These are phyloP conservation scores for Cucurbita argyrosperma DNA, from an alignment of 306 rosid species.

Conservation along the genomic window DNA sequence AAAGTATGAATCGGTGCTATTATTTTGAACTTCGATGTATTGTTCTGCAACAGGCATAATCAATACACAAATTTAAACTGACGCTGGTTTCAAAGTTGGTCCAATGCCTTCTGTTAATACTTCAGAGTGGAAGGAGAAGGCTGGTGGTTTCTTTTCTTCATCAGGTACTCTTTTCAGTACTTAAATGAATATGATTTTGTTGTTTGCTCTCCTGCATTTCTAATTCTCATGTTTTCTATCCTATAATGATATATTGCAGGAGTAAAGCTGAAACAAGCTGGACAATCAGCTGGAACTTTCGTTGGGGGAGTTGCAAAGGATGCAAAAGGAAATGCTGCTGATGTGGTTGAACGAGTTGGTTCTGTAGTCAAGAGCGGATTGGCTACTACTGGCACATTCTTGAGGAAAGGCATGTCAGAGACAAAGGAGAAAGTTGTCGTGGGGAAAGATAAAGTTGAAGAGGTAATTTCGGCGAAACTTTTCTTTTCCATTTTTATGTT, in stretches of 20 bases:
- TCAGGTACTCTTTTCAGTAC: conserved; percentile 37
- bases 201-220: background rate
- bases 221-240: conserved; percentile 1
- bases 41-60: conserved; percentile 22
- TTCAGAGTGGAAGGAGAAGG: conserved; percentile 88
- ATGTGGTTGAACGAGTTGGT: conserved; percentile 70
- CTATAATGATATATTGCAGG: conserved; percentile 28
- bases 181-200: background rate
- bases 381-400: conserved; percentile 68
- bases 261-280: conserved; percentile 77
- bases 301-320: conserved; percentile 87
- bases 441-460: conserved; percentile 88
- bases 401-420: conserved; percentile 59
- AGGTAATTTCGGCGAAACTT: conserved; percentile 27
- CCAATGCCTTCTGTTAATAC: conserved; percentile 60
- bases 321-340: conserved; percentile 67
- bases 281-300: conserved; percentile 76
- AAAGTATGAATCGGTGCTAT: background rate
- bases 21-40: background rate
- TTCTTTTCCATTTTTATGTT: background rate
- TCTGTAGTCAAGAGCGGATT: conserved; percentile 69
- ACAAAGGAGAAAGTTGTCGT: conserved; percentile 80
- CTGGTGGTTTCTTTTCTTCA: conserved; percentile 74
- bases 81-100: conserved; percentile 13
- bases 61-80: conserved; percentile 11